phyloP scores from a whole-genome alignment of 2,329 filamentous ascomycete species.

The Neofusicoccum cordaticola region DNA sequence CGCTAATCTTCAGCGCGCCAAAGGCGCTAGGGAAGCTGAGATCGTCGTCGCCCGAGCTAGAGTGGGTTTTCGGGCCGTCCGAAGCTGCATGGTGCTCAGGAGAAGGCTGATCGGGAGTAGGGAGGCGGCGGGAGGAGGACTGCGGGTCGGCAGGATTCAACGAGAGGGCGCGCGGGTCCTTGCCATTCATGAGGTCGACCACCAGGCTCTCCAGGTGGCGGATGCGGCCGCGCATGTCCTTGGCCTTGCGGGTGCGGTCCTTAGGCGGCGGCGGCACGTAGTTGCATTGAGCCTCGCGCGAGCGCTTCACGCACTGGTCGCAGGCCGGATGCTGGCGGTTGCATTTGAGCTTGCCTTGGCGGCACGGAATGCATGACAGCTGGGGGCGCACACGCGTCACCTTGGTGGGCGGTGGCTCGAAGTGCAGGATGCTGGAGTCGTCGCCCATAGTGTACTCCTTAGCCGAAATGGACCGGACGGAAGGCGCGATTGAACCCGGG shows the following conservation, averaged over 20 bases:
- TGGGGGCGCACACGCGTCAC: slow-evolving; percentile 22
- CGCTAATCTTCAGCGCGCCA: slow-evolving; percentile 13
- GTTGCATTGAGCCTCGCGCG: slow-evolving; percentile 31
- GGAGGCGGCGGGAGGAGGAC: slow-evolving; percentile 1
- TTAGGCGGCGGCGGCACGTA: slow-evolving; percentile 23
- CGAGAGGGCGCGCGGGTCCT: slow-evolving; percentile 19
- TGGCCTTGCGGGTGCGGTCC: slow-evolving; percentile 25
- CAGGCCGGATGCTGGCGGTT: slow-evolving; percentile 37
- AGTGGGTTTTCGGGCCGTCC: slow-evolving; percentile 15
- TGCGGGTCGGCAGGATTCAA: background rate
- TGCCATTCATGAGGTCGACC: slow-evolving; percentile 32
- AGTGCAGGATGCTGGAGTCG: slow-evolving; percentile 10
- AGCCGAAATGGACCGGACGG: slow-evolving; percentile 1
- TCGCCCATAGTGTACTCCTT: slow-evolving; percentile 11
- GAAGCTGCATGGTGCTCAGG: background rate
- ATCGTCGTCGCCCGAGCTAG: slow-evolving; percentile 16
- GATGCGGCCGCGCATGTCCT: slow-evolving; percentile 36
- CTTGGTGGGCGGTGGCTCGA: slow-evolving; percentile 11
- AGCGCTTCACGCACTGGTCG: slow-evolving; percentile 35
- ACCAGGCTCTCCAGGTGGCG: slow-evolving; percentile 37
- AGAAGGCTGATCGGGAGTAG: slow-evolving; percentile 14
- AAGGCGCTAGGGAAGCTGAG: slow-evolving; percentile 8
- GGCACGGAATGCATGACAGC: slow-evolving; percentile 28
- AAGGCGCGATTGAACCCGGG: background rate
- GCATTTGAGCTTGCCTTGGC: slow-evolving; percentile 35